Conservation (phyloP, 768 basidiomycete genomes). For the Zangia roseola region DNA sequence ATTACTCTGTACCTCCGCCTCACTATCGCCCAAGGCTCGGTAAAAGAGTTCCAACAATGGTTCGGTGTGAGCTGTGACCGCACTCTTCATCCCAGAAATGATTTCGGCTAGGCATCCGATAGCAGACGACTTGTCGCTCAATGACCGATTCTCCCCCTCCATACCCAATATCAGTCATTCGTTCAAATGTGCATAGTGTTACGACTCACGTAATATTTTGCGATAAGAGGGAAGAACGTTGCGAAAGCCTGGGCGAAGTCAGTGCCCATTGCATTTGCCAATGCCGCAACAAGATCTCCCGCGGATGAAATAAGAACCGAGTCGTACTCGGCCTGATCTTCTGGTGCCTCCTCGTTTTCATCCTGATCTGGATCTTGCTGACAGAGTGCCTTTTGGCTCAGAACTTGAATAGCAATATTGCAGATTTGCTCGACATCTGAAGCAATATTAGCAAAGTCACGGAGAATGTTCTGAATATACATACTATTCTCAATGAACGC, state of each 20-base stretch:
- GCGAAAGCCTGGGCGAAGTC: constrained; percentile 82
- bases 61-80: constrained; percentile 82
- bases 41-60: constrained; percentile 83
- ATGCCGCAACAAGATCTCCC: constrained; percentile 86
- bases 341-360: constrained; percentile 79
- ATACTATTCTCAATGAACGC: constrained; percentile 76
- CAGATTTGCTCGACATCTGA: constrained; percentile 76
- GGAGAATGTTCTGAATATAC: constrained; percentile 28
- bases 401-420: constrained; percentile 76
- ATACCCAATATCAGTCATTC: not conserved
- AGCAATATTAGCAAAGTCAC: constrained; percentile 4
- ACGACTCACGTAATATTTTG: constrained; percentile 83
- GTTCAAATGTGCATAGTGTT: not conserved
- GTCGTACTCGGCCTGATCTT: constrained; percentile 94
- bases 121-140: constrained; percentile 89
- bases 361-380: constrained; percentile 96
- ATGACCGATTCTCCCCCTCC: constrained; percentile 81
- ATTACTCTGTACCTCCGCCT: constrained; percentile 94
- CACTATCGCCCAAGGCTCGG: constrained; percentile 75
- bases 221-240: constrained; percentile 86
- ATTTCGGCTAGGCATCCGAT: constrained; percentile 96
- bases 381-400: constrained; percentile 94
- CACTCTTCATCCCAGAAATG: constrained; percentile 85
- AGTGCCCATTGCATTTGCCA: constrained; percentile 81
- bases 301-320: constrained; percentile 93